Base-by-base conservation (phyloP, 352 stramenopile species). In the Phytophthora megakarya region DNA sequence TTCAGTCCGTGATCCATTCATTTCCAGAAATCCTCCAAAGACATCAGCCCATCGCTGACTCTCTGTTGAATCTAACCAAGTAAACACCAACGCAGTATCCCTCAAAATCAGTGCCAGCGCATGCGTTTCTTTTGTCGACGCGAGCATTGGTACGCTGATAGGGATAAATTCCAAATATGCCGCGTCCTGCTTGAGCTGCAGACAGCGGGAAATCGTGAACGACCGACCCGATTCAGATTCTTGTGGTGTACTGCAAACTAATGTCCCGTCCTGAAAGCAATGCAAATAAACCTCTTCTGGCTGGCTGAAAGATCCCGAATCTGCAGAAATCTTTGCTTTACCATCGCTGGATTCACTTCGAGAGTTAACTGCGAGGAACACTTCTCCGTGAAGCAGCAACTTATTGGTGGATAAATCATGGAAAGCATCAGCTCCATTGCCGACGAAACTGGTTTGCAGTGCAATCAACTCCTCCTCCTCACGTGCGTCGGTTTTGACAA, bases 161-260 rank as follows among this genome's bases (percentile, higher is more conserved):
- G 61, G 70, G 42, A 82, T 19, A n/a, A 32, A 37, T 54, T 85
- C 76, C 30, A 81, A 25, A 45, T 82, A 80, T 30, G 61, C 67
- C 18, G 71, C 60, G 45, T 85, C 73, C 12, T 77, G 59, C 48
- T 81, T 82, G 19, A 85, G 45, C 12, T 80, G 52, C 15, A 76
- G 32, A 18, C 55, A 38, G 26, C 62, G 38, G 5, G 58, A 23
- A 22, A 80, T 78, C 22, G 44, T 30, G 8, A 74, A 78, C 19
- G 38, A 48, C 11, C 12, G 9, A 8, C 25, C 48, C 21, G 42
- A 39, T 1, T 64, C 49, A 30, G 30, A 51, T 2, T 51, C 43
- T 23, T 64, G 35, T 13, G 22, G 53, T 23, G 61, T 66, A 30
- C 72, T 78, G 7, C 58, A 72, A 51, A 80, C 61, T 8, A 80